Evolutionary conservation across 768 basidiomycete genomes (phyloP).

Genomic region (Gautieria morchelliformis): DNA sequence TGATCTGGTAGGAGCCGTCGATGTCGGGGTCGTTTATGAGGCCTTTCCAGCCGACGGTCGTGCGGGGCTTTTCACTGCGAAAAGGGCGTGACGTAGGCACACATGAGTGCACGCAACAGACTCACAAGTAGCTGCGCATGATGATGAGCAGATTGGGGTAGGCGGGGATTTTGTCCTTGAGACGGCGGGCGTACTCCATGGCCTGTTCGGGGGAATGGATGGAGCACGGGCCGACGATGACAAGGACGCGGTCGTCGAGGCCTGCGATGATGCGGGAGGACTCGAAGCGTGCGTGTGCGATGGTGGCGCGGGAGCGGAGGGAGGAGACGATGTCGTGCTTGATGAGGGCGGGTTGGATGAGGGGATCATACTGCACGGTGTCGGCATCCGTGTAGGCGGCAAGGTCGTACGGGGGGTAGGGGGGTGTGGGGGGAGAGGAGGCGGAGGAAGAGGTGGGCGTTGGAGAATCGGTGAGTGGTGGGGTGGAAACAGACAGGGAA

Average conservation of each 20-base stretch:
- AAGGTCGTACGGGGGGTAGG: background rate
- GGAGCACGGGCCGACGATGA: slow-evolving; percentile 92
- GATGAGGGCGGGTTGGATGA: slow-evolving; percentile 86
- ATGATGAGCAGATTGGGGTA: slow-evolving; percentile 79
- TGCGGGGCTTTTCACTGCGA: slow-evolving; percentile 73
- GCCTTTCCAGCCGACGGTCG: slow-evolving; percentile 98
- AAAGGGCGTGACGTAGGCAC: background rate
- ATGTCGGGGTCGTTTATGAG: slow-evolving; percentile 92
- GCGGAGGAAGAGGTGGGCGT: background rate
- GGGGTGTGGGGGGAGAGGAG: slow-evolving; percentile 5
- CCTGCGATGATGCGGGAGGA: slow-evolving; percentile 77
- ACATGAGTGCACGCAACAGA: slow-evolving; percentile 13
- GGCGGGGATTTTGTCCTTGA: slow-evolving; percentile 54
- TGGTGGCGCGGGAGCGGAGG: slow-evolving; percentile 55
- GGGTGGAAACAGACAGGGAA: too few relatives aligned
- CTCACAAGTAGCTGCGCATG: slow-evolving; percentile 97
- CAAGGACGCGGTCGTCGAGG: slow-evolving; percentile 76
- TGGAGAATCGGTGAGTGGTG: too few relatives aligned
- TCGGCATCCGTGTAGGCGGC: background rate
- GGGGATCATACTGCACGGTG: slow-evolving; percentile 77
- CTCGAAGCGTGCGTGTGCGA: slow-evolving; percentile 69
- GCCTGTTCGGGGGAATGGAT: slow-evolving; percentile 88
- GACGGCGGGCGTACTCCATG: slow-evolving; percentile 65
- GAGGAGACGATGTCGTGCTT: slow-evolving; percentile 76
- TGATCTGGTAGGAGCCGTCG: slow-evolving; percentile 91